Percentiles rank a stretch among this genome's conserved stretches.
Evolutionary conservation across 352 stramenopile species (phyloP).

Genomic region (Aphanomyces cochlioides): DNA sequence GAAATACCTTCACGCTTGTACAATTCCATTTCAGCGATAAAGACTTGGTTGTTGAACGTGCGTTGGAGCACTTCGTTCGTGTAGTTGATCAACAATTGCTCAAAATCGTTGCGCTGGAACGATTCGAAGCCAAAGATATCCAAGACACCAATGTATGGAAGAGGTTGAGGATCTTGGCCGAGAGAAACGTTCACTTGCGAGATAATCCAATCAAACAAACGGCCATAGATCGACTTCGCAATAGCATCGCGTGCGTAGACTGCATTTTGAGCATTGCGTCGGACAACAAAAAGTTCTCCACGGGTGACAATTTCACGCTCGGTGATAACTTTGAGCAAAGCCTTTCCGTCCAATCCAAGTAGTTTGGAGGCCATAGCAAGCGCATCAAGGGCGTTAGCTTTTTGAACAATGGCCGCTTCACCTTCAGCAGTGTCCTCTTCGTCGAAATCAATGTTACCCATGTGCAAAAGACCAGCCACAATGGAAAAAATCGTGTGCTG

Average conservation of each 20-base stretch:
- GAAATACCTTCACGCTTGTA: conserved; percentile 89
- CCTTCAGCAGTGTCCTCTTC: conserved; percentile 82
- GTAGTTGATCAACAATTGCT: conserved; percentile 89
- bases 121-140: conserved; percentile 91
- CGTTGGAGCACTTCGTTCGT: conserved; percentile 85
- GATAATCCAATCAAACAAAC: conserved; percentile 92
- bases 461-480: conserved; percentile 91
- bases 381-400: conserved; percentile 57
- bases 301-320: conserved; percentile 82
- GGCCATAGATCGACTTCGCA: conserved; percentile 91
- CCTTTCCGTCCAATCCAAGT: conserved; percentile 58
- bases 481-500: conserved; percentile 89
- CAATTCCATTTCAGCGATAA: conserved; percentile 87
- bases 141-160: conserved; percentile 88
- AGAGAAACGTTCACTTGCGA: conserved; percentile 87
- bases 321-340: conserved; percentile 77
- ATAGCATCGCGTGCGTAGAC: conserved; percentile 89
- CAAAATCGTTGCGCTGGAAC: conserved; percentile 88
- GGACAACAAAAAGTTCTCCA: conserved; percentile 78
- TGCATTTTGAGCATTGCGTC: conserved; percentile 74
- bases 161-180: conserved; percentile 62
- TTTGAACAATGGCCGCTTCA: conserved; percentile 71
- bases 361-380: conserved; percentile 53
- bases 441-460: conserved; percentile 95
- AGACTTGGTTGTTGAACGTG: conserved; percentile 88